These are phyloP conservation scores for Naegleria fowleri DNA, from an alignment of 208 protist species.

Conservation along the genomic window DNA sequence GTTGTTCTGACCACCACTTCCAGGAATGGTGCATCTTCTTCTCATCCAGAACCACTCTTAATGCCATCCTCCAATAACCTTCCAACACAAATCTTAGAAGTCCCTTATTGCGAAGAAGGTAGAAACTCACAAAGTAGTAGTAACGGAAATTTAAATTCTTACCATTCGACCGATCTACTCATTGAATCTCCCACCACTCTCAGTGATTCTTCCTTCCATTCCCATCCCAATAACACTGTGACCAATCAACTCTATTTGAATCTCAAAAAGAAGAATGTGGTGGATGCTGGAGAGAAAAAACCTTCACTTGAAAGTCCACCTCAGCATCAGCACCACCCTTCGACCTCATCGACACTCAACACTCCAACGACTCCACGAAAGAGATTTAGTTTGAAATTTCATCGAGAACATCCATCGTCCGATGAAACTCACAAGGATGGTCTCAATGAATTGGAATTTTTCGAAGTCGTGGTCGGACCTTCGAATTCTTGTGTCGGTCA, in stretches of 20 bases:
- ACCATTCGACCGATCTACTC: not conserved
- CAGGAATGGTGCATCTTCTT: too few species aligned
- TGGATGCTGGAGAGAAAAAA: too few species aligned
- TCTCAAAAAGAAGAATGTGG: not conserved
- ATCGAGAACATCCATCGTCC: too few species aligned
- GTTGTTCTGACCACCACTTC: too few species aligned
- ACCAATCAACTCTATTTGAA: not conserved
- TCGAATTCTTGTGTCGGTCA: not conserved
- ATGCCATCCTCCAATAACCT: too few species aligned
- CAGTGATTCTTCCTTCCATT: not conserved
- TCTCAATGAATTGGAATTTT: not conserved
- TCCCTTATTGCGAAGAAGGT: too few species aligned
- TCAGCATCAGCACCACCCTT: too few species aligned
- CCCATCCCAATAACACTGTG: not conserved
- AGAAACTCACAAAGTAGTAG: not conserved
- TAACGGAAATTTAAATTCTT: not conserved
- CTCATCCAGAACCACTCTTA: too few species aligned
- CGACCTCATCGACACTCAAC: not conserved
- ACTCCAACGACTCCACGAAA: not conserved
- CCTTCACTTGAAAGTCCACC: too few species aligned
- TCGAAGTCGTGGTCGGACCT: not conserved
- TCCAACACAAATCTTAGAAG: too few species aligned
- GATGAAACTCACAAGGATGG: too few species aligned
- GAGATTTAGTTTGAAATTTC: not conserved
- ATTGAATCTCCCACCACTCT: not conserved